Evolutionary conservation across 140 eudicot species (phyloP).

Genomic region (Stevia rebaudiana): DNA sequence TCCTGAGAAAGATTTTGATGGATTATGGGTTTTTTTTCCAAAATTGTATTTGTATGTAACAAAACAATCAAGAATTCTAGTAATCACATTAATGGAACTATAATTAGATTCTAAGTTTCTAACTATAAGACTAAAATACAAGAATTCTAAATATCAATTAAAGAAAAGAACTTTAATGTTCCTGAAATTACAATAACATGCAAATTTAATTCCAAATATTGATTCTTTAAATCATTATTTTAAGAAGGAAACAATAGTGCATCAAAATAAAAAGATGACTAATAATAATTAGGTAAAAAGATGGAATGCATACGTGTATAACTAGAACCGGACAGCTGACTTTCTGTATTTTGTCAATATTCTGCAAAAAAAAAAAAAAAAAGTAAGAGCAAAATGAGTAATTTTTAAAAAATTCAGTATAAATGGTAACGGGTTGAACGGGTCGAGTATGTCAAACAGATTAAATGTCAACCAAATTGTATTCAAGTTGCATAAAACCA

Average conservation of each 20-base stretch:
- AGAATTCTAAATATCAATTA: background rate
- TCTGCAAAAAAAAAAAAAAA: conserved; percentile 39
- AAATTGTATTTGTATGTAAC: background rate
- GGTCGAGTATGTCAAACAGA: background rate
- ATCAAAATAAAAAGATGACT: background rate
- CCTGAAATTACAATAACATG: too few relatives aligned
- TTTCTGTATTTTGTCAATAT: conserved; percentile 78
- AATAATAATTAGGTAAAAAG: background rate
- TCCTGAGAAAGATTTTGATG: background rate
- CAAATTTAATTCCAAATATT: too few relatives aligned
- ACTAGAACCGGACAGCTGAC: conserved; percentile 88
- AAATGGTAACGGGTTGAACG: background rate
- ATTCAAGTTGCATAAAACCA: background rate
- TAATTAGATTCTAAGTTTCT: background rate
- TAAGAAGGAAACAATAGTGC: background rate
- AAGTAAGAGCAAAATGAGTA: background rate
- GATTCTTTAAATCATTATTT: background rate
- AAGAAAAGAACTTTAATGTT: background rate
- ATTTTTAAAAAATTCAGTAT: background rate
- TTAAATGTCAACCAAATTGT: background rate
- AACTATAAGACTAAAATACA: background rate
- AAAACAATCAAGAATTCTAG: background rate
- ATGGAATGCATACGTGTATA: conserved; percentile 66
- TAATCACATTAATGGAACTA: background rate
- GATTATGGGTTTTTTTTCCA: background rate